Base-by-base conservation (phyloP, 2,329 filamentous ascomycete genomes). In the Xylaria sp. region DNA sequence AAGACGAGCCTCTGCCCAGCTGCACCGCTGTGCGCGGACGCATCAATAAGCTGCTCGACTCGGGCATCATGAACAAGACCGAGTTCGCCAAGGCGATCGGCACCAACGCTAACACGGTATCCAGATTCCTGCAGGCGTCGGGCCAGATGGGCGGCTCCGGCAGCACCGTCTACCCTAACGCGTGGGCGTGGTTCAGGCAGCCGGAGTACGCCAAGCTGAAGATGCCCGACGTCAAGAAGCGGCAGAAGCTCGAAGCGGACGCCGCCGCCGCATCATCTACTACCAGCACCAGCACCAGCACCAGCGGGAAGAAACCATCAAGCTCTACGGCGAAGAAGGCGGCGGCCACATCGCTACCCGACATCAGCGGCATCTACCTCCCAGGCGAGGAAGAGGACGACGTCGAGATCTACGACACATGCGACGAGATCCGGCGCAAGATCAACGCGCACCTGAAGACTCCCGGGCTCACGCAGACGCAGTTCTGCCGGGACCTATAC, bases 361-460 rank as follows among this genome's bases (percentile, higher is more conserved):
- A 84, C 62, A 75, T 86, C 20, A 79, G 77, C 55, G 70, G 68
- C 12, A 76, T 89, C 41, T 46, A 76, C 9, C 80, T 89, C 0
- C 74, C 78, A 0, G 84, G 84, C 74, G 83, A 84, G 36, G 78
- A 79, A n/a, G 75, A 76, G 0, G 82, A 83, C 46, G 67, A 66
- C 0, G 85, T 89, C 5, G 74, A 77, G 0, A 78, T 89, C 10
- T 89, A 81, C 74, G 87, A 90, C 71, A 86, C 83, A 5, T 90
- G 88, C 78, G 85, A 90, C 75, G 85, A 86, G 64, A 75, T 90
- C 31, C 83, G 88, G 36, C 81, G 78, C 69, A 90, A 89, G 79
- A 88, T 90, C 75, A 82, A 80, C 54, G 82, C 82, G 2, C 81
- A 86, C 70, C 79, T 90, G n/a, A 80, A 18, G 56, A 77, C 71